Conservation (phyloP, 805 yeast genomes). For the Saccharomyces cerevisiae region DNA sequence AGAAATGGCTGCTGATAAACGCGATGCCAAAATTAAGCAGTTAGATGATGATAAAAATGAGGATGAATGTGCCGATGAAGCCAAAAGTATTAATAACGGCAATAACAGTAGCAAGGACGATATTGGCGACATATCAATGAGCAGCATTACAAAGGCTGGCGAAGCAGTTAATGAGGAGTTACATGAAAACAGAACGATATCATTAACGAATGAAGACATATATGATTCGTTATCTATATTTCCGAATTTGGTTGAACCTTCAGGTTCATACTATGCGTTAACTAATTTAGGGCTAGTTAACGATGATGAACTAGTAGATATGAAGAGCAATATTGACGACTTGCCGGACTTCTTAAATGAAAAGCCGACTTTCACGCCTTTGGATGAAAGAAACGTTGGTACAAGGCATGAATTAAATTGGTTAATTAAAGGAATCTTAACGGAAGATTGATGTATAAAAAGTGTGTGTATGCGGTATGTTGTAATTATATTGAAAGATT, state of each 20-base stretch:
- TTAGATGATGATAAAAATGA: constrained; percentile 4
- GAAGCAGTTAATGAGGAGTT: constrained; percentile 1
- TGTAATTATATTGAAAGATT: not conserved
- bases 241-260: constrained; percentile 61
- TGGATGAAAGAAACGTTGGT: constrained; percentile 39
- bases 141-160: not conserved
- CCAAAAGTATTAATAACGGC: constrained; percentile 1
- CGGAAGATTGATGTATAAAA: constrained; percentile 17
- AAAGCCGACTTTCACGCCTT: constrained; percentile 28
- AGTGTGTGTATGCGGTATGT: not conserved
- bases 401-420: constrained; percentile 62
- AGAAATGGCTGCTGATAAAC: constrained; percentile 2
- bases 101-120: not conserved
- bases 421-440: constrained; percentile 60
- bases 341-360: constrained; percentile 26
- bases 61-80: constrained; percentile 9
- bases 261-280: constrained; percentile 48
- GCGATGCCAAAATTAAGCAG: constrained; percentile 1
- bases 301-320: constrained; percentile 39
- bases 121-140: not conserved
- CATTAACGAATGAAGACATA: constrained; percentile 58
- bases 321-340: constrained; percentile 30
- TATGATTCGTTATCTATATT: constrained; percentile 53
- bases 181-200: constrained; percentile 7
- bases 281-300: constrained; percentile 44